These are phyloP conservation scores for Aspergillus panamensis DNA, from an alignment of 495 filamentous ascomycete genomes.

Conservation along the genomic window DNA sequence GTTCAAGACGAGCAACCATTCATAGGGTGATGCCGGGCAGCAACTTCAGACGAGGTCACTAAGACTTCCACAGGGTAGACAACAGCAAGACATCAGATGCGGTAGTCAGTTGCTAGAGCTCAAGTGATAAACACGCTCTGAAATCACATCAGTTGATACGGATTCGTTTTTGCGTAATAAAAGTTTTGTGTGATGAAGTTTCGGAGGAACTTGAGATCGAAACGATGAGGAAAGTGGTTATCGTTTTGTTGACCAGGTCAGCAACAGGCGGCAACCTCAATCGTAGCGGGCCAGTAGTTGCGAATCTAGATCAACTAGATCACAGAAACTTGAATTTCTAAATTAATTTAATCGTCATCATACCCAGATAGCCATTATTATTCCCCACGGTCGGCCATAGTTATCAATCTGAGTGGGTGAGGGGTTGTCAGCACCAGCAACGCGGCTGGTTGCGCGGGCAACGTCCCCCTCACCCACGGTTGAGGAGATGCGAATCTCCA, in stretches of 20 bases:
- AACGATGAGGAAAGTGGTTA: not conserved
- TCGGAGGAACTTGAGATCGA: not conserved
- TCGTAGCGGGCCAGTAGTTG: slow-evolving; percentile 3
- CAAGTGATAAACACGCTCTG: slow-evolving; percentile 13
- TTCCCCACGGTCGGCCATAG: slow-evolving; percentile 11
- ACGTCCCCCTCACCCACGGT: slow-evolving; percentile 16
- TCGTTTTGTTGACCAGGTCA: not conserved
- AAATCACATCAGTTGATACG: slow-evolving; percentile 12
- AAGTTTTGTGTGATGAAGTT: not conserved
- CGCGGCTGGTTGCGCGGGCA: slow-evolving; percentile 27
- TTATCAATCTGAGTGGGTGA: slow-evolving; percentile 12
- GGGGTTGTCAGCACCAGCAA: slow-evolving; percentile 17
- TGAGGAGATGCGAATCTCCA: not conserved
- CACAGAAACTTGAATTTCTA: slow-evolving; percentile 1
- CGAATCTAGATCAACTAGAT: slow-evolving; percentile 16
- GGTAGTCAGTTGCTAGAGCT: slow-evolving; percentile 18
- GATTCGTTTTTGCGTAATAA: not conserved
- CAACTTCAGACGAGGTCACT: slow-evolving; percentile 11
- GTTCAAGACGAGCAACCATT: slow-evolving; percentile 17
- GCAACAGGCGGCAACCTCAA: slow-evolving; percentile 17
- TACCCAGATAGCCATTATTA: slow-evolving; percentile 4
- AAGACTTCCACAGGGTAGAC: slow-evolving; percentile 11
- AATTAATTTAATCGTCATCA: slow-evolving; percentile 16
- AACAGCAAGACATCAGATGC: slow-evolving; percentile 18
- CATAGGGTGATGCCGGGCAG: slow-evolving; percentile 14